Base-by-base conservation (phyloP, 768 basidiomycete species). In the Harrya chromipes region DNA sequence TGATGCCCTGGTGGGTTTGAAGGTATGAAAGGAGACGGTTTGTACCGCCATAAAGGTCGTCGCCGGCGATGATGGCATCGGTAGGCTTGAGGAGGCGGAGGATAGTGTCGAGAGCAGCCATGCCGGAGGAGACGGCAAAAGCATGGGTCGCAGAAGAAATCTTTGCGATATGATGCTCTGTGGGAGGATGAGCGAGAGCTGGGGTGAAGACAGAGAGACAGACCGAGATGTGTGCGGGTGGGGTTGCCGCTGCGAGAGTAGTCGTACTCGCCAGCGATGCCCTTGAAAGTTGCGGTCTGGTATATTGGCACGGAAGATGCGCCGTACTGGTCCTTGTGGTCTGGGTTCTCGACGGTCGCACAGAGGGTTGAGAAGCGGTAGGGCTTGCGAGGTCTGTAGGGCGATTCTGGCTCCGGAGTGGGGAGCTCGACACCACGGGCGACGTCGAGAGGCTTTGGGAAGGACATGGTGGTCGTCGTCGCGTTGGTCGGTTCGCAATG, bases 251-350 rank as follows among this genome's bases (percentile, higher is more conserved):
- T 93, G 52, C 97, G 78, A 12, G 89, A 79, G 71, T 98, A 99
- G 70, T 98, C 95, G 64, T 94, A 99, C 60, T 85, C 80, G 44
- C 87, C 90, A 16, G 77, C 79, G 37, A 95, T 73, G 40, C 95
- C 97, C 73, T 98, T 98, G 82, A 99, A 98, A 0, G 97, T 99
- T 8, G 97, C 83, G 1, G 93, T 88, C 72, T 98, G 97, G 71
- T 98, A 99, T 70, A 99, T 98, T 19, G 97, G 97, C 1, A 97
- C 92, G 7, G 87, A 88, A 58, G 89, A 92, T 51, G 90, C 85
- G 17, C 94, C 94, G 66, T 94, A 87, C 72, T 97, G 95, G 71
- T 99, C 95, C 69, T 95, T 94, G 71, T 86, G 87, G 47, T 79
- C 78, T 0, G 92, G 92, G 57, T 91, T 90, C 61, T 95, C 93